Evolutionary conservation across 2,329 filamentous ascomycete genomes (phyloP).

Genomic region (Pseudonectria buxi): DNA sequence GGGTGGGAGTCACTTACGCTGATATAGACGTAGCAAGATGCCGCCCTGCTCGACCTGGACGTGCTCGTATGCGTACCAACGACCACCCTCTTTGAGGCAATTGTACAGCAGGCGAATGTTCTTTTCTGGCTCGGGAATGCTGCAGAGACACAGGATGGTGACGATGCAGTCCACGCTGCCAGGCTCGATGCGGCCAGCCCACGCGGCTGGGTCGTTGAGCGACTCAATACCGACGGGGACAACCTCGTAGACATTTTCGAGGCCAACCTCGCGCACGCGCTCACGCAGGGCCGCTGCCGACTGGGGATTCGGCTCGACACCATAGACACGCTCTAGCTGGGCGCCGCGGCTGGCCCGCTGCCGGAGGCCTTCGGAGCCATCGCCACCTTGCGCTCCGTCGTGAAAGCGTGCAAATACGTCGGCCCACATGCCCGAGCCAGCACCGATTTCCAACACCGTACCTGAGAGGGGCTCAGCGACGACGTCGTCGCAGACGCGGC

Average conservation of each 20-base stretch:
- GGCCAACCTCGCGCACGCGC: constrained; percentile 43
- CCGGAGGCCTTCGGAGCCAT: constrained; percentile 15
- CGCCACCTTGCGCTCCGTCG: constrained; percentile 4
- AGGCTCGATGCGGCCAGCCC: constrained; percentile 40
- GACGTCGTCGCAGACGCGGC: constrained; percentile 27
- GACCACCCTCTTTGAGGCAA: constrained; percentile 53
- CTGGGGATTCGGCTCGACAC: constrained; percentile 55
- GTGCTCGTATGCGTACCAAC: constrained; percentile 60
- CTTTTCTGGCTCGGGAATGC: constrained; percentile 52
- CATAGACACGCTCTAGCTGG: constrained; percentile 46
- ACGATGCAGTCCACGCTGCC: constrained; percentile 54
- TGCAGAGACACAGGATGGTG: constrained; percentile 55
- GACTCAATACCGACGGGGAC: constrained; percentile 57
- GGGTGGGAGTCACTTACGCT: constrained; percentile 39
- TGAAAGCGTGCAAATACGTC: constrained; percentile 38
- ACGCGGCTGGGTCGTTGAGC: constrained; percentile 34
- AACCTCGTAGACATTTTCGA: constrained; percentile 53
- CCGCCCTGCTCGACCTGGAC: constrained; percentile 37
- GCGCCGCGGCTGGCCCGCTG: constrained; percentile 9
- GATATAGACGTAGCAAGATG: constrained; percentile 39
- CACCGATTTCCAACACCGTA: constrained; percentile 55
- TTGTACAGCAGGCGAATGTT: constrained; percentile 50
- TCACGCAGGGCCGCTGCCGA: constrained; percentile 42
- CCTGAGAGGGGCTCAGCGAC: constrained; percentile 38
- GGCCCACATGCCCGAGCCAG: constrained; percentile 56